Evolutionary conservation across 2,329 filamentous ascomycete species (phyloP).

Genomic region (Neonectria punicea): DNA sequence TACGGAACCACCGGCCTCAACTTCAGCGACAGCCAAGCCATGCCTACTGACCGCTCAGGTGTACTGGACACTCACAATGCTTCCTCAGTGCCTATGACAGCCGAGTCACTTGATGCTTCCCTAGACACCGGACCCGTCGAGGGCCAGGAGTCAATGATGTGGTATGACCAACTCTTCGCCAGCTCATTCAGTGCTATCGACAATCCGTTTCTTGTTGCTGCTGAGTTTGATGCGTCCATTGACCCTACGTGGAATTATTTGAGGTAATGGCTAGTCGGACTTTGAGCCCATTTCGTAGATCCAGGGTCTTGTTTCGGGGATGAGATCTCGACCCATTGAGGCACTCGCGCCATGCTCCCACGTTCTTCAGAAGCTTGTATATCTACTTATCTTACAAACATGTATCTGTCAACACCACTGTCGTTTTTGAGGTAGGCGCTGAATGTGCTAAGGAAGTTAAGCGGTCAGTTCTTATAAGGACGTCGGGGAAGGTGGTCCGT

Average conservation of each 20-base stretch:
- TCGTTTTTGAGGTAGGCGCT: no score
- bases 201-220: conserved; percentile 47
- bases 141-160: conserved; percentile 49
- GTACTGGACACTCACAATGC: not conserved
- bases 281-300: no score
- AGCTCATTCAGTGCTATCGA: conserved; percentile 49
- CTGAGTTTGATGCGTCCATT: conserved; percentile 47
- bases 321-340: no score
- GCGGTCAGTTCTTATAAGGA: no score
- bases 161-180: conserved; percentile 49
- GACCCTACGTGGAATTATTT: conserved; percentile 48
- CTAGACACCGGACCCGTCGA: conserved; percentile 35
- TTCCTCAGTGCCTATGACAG: not conserved
- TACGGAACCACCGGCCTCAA: not conserved
- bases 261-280: conserved; percentile 18
- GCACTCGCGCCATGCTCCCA: no score
- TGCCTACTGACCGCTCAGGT: not conserved
- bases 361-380: no score
- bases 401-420: no score
- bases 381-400: no score
- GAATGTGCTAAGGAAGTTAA: no score
- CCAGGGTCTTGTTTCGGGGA: no score
- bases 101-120: conserved; percentile 1
- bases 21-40: not conserved
- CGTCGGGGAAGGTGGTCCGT: no score